A percentile compares a stretch with the other conserved stretches of the same genome.
phyloP scores from a whole-genome alignment of 306 rosid genomes.

The Canavalia ensiformis region DNA sequence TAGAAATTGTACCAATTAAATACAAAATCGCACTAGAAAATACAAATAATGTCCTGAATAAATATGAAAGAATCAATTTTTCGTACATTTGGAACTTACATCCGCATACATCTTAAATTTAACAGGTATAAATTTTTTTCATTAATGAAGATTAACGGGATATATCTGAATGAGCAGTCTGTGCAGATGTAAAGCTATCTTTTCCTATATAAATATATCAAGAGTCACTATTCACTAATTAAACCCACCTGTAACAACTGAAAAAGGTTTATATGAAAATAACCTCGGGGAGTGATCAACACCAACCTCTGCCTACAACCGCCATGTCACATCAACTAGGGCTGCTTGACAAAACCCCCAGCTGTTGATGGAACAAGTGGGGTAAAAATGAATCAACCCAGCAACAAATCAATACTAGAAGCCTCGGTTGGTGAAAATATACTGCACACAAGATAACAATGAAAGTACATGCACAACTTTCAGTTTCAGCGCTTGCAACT shows the following conservation, averaged over 20 bases:
- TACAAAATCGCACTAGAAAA: too few species aligned
- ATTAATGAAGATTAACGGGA: too few species aligned
- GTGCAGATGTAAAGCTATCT: too few species aligned
- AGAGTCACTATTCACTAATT: constrained; percentile 35
- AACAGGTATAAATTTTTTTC: too few species aligned
- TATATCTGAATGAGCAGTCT: too few species aligned
- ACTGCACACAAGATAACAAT: constrained; percentile 68
- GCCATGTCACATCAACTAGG: constrained; percentile 62
- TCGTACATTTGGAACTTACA: too few species aligned
- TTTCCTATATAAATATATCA: too few species aligned
- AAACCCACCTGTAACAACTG: constrained; percentile 58
- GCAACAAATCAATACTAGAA: constrained; percentile 71
- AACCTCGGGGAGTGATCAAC: constrained; percentile 57
- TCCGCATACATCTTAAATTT: too few species aligned
- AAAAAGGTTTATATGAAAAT: constrained; percentile 43
- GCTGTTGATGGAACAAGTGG: constrained; percentile 74
- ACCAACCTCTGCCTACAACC: constrained; percentile 55
- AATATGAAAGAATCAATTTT: too few species aligned
- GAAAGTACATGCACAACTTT: constrained; percentile 74
- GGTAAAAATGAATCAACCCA: constrained; percentile 69
- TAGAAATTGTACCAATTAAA: too few species aligned
- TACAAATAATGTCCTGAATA: too few species aligned
- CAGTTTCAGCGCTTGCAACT: constrained; percentile 53
- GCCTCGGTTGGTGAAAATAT: constrained; percentile 60
- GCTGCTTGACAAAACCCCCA: constrained; percentile 72